phyloP scores from a whole-genome alignment of 192 early-diverging fungal species.

The Entomortierella lignicola region DNA sequence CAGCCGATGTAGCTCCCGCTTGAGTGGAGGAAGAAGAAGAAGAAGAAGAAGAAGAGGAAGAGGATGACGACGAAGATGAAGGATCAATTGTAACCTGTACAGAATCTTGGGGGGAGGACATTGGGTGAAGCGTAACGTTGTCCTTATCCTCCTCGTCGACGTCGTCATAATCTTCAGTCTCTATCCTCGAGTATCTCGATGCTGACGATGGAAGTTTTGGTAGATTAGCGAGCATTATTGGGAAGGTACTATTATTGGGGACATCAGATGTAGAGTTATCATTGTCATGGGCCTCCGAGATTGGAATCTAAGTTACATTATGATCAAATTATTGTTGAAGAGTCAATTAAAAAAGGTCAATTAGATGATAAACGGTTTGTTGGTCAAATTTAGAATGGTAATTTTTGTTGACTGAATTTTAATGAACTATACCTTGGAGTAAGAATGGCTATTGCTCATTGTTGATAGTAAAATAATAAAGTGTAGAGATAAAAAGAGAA shows the following conservation, averaged over 20 bases:
- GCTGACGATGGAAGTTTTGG: constrained; percentile 17
- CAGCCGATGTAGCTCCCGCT: not conserved
- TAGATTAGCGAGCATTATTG: constrained; percentile 1
- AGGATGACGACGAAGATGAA: not conserved
- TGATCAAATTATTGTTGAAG: no score
- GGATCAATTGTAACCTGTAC: not conserved
- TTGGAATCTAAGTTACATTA: constrained; percentile 8
- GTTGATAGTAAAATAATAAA: not conserved
- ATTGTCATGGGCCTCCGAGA: constrained; percentile 17
- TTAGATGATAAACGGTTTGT: no score
- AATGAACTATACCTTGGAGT: constrained; percentile 11
- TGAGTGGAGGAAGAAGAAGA: not conserved
- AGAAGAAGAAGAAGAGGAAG: not conserved
- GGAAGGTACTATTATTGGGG: not conserved
- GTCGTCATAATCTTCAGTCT: constrained; percentile 56
- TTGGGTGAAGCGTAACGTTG: constrained; percentile 12
- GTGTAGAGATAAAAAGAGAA: not conserved
- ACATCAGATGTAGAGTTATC: not conserved
- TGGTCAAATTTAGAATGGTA: no score
- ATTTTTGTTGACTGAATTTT: no score
- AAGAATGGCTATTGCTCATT: constrained; percentile 23
- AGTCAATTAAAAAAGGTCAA: no score
- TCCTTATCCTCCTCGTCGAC: constrained; percentile 59
- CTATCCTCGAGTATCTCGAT: constrained; percentile 42
- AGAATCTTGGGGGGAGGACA: not conserved